Conservation (phyloP, 352 stramenopile genomes). For the Saprolegnia diclina region DNA sequence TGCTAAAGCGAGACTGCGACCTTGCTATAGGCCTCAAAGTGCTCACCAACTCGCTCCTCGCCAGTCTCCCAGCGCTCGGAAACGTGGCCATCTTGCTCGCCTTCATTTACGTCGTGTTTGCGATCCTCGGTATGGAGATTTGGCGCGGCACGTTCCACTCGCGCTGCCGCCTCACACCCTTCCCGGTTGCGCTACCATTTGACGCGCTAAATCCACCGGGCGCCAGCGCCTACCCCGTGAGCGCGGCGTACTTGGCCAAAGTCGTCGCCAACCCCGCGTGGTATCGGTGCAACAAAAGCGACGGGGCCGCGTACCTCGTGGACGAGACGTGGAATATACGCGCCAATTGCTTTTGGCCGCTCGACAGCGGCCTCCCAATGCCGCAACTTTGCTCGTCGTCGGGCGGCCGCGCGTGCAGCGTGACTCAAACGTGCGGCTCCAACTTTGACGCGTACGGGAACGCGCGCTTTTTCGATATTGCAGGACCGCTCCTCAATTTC, state of each 20-base stretch:
- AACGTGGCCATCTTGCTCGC: slow-evolving; percentile 86
- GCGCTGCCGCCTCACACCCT: slow-evolving; percentile 73
- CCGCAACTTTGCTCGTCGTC: not conserved
- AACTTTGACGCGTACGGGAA: slow-evolving; percentile 72
- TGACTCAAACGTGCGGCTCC: slow-evolving; percentile 44
- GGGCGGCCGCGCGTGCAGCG: slow-evolving; percentile 44
- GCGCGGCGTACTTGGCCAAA: slow-evolving; percentile 39
- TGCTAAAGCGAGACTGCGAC: too few species aligned
- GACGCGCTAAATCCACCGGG: slow-evolving; percentile 19
- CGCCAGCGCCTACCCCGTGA: slow-evolving; percentile 43
- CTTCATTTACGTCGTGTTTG: slow-evolving; percentile 90
- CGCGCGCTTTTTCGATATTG: slow-evolving; percentile 42
- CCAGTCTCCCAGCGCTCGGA: slow-evolving; percentile 74
- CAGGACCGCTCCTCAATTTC: slow-evolving; percentile 27
- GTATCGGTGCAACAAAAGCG: slow-evolving; percentile 38
- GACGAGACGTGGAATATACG: slow-evolving; percentile 50
- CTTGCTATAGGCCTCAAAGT: slow-evolving; percentile 24
- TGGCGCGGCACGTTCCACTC: slow-evolving; percentile 76
- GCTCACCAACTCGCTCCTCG: slow-evolving; percentile 77
- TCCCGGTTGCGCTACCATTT: slow-evolving; percentile 52
- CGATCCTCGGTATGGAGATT: slow-evolving; percentile 85
- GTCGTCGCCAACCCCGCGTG: slow-evolving; percentile 35
- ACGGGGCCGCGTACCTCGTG: slow-evolving; percentile 28
- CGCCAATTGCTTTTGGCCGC: slow-evolving; percentile 89
- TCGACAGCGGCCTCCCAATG: slow-evolving; percentile 54